Evolutionary conservation across 106 monocot genomes (phyloP).

Genomic region (Dioscorea zingiberensis): DNA sequence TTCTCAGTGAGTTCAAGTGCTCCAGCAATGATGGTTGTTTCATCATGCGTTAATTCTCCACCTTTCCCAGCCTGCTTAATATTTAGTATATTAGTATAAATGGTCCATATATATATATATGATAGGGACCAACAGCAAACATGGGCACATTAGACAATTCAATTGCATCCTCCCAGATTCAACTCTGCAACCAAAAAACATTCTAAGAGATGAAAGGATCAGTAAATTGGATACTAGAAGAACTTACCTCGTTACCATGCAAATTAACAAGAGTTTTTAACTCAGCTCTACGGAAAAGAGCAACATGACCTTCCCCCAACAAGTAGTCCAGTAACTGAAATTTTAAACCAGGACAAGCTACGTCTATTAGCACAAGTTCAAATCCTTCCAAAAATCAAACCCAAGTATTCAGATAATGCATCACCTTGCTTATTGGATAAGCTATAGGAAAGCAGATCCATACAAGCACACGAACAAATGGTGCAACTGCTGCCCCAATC

Average conservation of each 20-base stretch:
- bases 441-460: conserved; percentile 93
- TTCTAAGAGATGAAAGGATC: no score
- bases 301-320: conserved; percentile 67
- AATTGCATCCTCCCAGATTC: no score
- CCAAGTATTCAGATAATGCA: background rate
- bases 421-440: conserved; percentile 98
- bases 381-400: no score
- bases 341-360: background rate
- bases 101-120: no score
- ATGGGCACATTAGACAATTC: no score
- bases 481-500: conserved; percentile 79
- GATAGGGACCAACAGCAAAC: no score
- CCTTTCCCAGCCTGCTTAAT: conserved; percentile 92
- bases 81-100: background rate
- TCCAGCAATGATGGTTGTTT: conserved; percentile 97
- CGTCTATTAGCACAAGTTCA: background rate
- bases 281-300: conserved; percentile 97
- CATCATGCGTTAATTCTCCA: conserved; percentile 97
- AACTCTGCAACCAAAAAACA: no score
- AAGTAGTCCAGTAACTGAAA: conserved; percentile 78
- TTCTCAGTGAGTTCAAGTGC: conserved; percentile 87
- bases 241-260: conserved; percentile 91
- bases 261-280: conserved; percentile 86
- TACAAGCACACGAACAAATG: conserved; percentile 71
- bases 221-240: background rate